Evolutionary conservation across 1,284 basidiomycete genomes (phyloP).

Genomic region (Papiliotrema laurentii): DNA sequence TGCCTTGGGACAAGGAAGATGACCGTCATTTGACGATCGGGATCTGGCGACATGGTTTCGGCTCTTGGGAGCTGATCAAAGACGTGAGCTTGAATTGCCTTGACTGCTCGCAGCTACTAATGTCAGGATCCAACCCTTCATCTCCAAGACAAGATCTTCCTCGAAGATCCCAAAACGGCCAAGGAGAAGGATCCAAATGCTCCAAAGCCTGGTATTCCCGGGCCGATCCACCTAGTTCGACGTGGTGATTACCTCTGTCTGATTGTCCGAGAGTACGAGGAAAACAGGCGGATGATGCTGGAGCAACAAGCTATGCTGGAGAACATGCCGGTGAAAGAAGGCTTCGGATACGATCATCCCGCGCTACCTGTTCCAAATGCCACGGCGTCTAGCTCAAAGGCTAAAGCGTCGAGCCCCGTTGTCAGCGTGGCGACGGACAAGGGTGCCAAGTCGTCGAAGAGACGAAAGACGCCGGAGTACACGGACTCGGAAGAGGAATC

Average conservation of each 20-base stretch:
- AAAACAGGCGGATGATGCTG: constrained; percentile 70
- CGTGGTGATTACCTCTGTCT: constrained; percentile 87
- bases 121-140: constrained; percentile 71
- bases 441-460: constrained; percentile 70
- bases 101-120: constrained; percentile 6
- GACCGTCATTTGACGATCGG: constrained; percentile 93
- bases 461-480: constrained; percentile 83
- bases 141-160: constrained; percentile 89
- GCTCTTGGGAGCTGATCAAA: constrained; percentile 89
- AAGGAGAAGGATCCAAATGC: constrained; percentile 31
- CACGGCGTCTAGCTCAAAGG: constrained; percentile 7
- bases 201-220: constrained; percentile 61
- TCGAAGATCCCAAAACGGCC: constrained; percentile 83
- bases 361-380: constrained; percentile 15
- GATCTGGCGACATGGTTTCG: constrained; percentile 90
- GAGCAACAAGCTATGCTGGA: constrained; percentile 55
- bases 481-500: constrained; percentile 84
- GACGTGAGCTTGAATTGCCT: constrained; percentile 18
- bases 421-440: constrained; percentile 7
- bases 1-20: constrained; percentile 87
- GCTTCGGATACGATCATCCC: constrained; percentile 42
- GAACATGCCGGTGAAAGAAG: constrained; percentile 41
- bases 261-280: constrained; percentile 84
- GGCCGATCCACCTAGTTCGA: constrained; percentile 94
- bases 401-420: constrained; percentile 9